These are phyloP conservation scores for Cryptococcus depauperatus DNA, from an alignment of 1,284 basidiomycete genomes.

Conservation along the genomic window DNA sequence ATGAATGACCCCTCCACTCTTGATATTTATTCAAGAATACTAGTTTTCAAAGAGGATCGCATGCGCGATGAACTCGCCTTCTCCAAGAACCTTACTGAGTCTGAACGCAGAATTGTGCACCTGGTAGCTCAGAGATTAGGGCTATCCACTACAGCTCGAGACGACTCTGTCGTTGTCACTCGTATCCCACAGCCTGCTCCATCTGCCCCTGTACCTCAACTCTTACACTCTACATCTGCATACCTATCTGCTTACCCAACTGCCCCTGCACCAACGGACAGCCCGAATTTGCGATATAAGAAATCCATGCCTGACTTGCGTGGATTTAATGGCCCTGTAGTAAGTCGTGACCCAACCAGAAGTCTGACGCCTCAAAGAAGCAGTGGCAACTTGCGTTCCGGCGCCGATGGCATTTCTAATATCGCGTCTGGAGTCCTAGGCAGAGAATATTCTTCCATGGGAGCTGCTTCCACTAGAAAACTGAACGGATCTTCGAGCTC, in stretches of 20 bases:
- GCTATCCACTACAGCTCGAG: slow-evolving; percentile 87
- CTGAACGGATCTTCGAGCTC: slow-evolving; percentile 7
- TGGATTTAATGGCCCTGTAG: slow-evolving; percentile 55
- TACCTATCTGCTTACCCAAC: slow-evolving; percentile 38
- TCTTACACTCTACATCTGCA: slow-evolving; percentile 45
- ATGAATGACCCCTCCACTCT: slow-evolving; percentile 91
- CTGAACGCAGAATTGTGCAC: slow-evolving; percentile 87
- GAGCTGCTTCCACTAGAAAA: slow-evolving; percentile 23
- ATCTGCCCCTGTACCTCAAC: slow-evolving; percentile 12
- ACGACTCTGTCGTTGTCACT: slow-evolving; percentile 88
- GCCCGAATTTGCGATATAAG: slow-evolving; percentile 65
- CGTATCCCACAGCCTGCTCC: slow-evolving; percentile 36
- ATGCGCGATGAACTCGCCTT: slow-evolving; percentile 98
- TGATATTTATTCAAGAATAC: slow-evolving; percentile 92
- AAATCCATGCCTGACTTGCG: slow-evolving; percentile 76
- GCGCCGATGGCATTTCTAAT: too few relatives aligned
- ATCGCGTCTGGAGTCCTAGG: too few relatives aligned
- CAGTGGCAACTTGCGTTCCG: slow-evolving; percentile 81
- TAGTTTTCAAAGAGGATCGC: slow-evolving; percentile 95
- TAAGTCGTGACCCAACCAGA: slow-evolving; percentile 62
- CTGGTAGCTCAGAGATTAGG: slow-evolving; percentile 92
- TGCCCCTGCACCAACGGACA: slow-evolving; percentile 46
- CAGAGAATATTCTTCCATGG: slow-evolving; percentile 37
- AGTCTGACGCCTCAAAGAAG: slow-evolving; percentile 74
- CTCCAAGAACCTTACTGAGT: slow-evolving; percentile 71